Percentiles rank a stretch among this genome's conserved stretches.
Conservation (phyloP, 169 alveolate genomes). For the Eimeria sp. region DNA sequence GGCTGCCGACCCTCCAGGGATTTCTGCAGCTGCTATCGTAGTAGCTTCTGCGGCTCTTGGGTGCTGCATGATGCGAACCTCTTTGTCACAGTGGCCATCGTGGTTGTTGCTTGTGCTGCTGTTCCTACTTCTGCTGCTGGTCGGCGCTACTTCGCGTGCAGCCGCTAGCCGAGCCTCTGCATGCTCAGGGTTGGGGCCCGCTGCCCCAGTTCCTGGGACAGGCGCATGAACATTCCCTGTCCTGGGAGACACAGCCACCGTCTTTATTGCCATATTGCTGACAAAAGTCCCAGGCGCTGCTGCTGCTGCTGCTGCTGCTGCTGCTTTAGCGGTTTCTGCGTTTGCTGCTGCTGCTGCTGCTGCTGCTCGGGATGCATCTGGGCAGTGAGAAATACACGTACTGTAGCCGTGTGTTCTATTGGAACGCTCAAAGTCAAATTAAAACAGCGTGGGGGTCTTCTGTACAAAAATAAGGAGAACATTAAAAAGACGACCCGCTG, state of each 20-base stretch:
- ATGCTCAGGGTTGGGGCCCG: not conserved
- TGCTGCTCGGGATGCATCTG: slow-evolving; percentile 15
- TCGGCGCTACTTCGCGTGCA: not conserved
- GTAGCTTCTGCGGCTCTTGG: not conserved
- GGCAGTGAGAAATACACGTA: not conserved
- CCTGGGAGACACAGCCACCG: not conserved
- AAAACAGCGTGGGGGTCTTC: not conserved
- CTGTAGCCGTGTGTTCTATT: too few relatives aligned
- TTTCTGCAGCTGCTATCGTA: not conserved
- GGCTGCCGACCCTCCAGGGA: not conserved
- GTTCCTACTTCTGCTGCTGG: not conserved
- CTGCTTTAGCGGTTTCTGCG: not conserved
- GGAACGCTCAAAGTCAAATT: too few relatives aligned
- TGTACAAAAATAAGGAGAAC: not conserved
- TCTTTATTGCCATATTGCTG: not conserved
- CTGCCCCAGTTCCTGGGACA: not conserved
- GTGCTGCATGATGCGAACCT: not conserved
- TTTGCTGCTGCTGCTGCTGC: slow-evolving; percentile 6
- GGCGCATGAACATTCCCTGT: not conserved
- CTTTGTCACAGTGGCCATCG: not conserved
- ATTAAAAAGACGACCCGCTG: not conserved
- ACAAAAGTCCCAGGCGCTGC: not conserved
- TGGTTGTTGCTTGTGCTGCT: not conserved
- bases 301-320: slow-evolving; percentile 30
- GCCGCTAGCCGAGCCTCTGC: not conserved